These are phyloP conservation scores for Tetrapisispora namnaoensis DNA, from an alignment of 805 yeast species.

Conservation along the genomic window DNA sequence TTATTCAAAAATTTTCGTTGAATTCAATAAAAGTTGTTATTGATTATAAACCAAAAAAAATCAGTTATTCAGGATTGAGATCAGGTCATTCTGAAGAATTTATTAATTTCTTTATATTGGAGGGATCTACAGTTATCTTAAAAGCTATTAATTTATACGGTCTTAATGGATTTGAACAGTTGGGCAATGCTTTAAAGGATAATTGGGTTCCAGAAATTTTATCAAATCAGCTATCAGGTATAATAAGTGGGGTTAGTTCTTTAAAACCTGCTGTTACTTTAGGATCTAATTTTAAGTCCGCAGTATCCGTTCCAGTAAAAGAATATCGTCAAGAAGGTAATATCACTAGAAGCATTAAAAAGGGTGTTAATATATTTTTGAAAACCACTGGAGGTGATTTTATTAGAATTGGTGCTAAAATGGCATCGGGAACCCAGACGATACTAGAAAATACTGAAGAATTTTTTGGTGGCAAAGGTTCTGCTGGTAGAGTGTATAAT, in stretches of 20 bases:
- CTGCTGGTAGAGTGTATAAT: constrained; percentile 34
- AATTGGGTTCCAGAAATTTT: constrained; percentile 85
- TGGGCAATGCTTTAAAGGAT: constrained; percentile 48
- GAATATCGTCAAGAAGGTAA: constrained; percentile 72
- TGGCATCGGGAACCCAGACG: constrained; percentile 83
- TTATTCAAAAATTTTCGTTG: constrained; percentile 58
- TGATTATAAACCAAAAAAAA: constrained; percentile 86
- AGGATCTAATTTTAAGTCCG: constrained; percentile 66
- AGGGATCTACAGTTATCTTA: constrained; percentile 68
- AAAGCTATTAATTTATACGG: constrained; percentile 62
- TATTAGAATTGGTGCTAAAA: constrained; percentile 68
- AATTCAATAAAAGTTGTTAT: constrained; percentile 52
- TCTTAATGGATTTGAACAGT: constrained; percentile 56
- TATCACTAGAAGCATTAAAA: constrained; percentile 56
- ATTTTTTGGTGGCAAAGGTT: constrained; percentile 64
- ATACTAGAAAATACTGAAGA: constrained; percentile 73
- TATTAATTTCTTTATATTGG: constrained; percentile 79
- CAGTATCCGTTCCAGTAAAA: constrained; percentile 61
- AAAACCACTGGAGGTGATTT: constrained; percentile 73
- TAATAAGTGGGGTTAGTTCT: constrained; percentile 78
- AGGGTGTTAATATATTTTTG: constrained; percentile 66
- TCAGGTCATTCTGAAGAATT: constrained; percentile 80
- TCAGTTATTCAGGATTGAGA: constrained; percentile 74
- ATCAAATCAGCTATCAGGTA: constrained; percentile 68
- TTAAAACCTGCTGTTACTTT: constrained; percentile 66